Percentiles rank a stretch among this genome's conserved stretches.
phyloP scores from a whole-genome alignment of 257 asterid species.

The Solanum arcanum region DNA sequence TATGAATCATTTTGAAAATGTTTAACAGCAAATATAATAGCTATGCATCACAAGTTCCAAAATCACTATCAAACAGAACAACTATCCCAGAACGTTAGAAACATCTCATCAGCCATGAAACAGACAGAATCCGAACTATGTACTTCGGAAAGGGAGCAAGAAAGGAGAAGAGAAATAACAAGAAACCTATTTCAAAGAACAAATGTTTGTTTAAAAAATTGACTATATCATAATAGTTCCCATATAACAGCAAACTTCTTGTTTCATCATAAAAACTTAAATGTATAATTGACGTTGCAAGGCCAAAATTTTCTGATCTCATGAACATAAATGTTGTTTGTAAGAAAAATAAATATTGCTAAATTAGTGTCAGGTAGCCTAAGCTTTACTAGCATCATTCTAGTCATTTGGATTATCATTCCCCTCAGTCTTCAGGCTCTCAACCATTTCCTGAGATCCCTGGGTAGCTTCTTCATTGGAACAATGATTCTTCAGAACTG shows the following conservation, averaged over 20 bases:
- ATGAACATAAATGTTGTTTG: neutral
- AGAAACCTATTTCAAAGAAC: neutral
- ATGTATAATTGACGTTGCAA: neutral
- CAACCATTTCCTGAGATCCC: constrained; percentile 21
- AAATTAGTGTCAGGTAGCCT: neutral
- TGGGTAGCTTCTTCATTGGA: constrained; percentile 45
- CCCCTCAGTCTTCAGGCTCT: constrained; percentile 6
- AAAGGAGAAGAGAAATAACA: neutral
- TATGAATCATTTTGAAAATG: neutral
- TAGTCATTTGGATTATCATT: neutral
- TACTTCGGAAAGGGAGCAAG: neutral
- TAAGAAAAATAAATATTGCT: neutral
- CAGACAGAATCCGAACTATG: neutral
- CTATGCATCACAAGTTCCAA: neutral
- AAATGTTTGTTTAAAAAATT: neutral
- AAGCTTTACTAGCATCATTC: neutral
- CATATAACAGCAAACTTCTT: neutral
- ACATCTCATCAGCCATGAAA: neutral
- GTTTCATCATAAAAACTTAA: neutral
- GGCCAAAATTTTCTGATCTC: neutral
- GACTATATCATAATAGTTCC: neutral
- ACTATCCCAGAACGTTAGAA: neutral
- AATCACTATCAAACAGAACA: neutral
- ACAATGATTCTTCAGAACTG: constrained; percentile 64
- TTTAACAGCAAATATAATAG: neutral